Conservation (phyloP, 768 basidiomycete species). For the Postia placenta region DNA sequence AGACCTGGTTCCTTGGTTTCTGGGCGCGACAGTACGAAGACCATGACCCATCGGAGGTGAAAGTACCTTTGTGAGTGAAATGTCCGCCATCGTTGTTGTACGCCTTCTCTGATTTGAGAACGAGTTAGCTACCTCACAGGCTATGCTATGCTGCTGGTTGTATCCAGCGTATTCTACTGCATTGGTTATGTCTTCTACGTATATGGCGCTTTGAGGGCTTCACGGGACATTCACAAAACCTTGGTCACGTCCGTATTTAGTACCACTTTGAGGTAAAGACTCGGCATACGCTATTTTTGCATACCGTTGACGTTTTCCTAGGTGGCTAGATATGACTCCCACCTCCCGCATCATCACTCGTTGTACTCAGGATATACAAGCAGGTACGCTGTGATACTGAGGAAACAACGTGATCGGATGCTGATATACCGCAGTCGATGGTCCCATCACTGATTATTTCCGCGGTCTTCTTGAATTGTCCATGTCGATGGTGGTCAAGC, state of each 20-base stretch:
- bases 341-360: constrained; percentile 57
- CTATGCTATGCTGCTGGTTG: constrained; percentile 18
- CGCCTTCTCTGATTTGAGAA: neutral
- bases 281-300: neutral
- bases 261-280: constrained; percentile 22
- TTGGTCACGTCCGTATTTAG: constrained; percentile 25
- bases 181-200: constrained; percentile 18
- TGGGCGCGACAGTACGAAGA: constrained; percentile 30
- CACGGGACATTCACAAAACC: constrained; percentile 25
- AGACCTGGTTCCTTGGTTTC: constrained; percentile 31
- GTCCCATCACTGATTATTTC: constrained; percentile 23
- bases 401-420: neutral
- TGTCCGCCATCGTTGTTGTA: neutral
- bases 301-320: constrained; percentile 7
- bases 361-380: constrained; percentile 60
- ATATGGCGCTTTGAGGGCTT: constrained; percentile 25
- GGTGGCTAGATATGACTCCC: constrained; percentile 49
- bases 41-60: constrained; percentile 21
- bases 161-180: constrained; percentile 15
- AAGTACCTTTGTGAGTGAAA: constrained; percentile 24
- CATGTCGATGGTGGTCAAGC: constrained; percentile 25
- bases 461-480: constrained; percentile 26
- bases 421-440: constrained; percentile 19
- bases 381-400: constrained; percentile 14
- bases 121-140: constrained; percentile 22